Evolutionary conservation across 768 basidiomycete species (phyloP), one percentile per base, ranked within the genome.

Genomic region (Xerocomus potaroensis): DNA sequence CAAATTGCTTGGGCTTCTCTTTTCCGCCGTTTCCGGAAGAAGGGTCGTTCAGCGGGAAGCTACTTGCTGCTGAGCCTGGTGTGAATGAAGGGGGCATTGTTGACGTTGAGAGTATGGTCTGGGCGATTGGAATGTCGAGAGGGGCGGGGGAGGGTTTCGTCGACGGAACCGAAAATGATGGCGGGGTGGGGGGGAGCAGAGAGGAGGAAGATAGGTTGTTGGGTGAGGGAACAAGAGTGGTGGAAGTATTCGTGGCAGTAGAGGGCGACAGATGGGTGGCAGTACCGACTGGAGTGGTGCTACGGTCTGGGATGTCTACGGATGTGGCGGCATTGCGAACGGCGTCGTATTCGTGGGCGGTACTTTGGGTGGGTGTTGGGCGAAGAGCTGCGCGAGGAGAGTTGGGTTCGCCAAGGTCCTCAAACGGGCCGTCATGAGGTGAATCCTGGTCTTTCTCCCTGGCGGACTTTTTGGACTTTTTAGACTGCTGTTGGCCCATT

Each of bases 401-500:
- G 7, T 64, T 62, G 15, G 55, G 23, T 37, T 69, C 64, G 47
- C 52, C 62, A 42, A 53, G 39, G 50, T 76, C 75, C 51, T 79
- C 75, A 30, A 64, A 56, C 26, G 67, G 59, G 19, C 69, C 53
- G 54, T 78, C 77, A 39, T 70, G 66, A 24, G 68, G 54, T 33
- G 67, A 52, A 35, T 83, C 78, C 62, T 72, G 78, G 56, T 81
- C 83, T 68, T 80, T 81, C 66, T 88, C 87, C 69, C 81, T 87
- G 48, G 70, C 67, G 43, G 70, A 67, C 70, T 84, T 87, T 76
- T 79, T 85, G 57, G 78, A 69, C 77, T 84, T 88, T 76, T 85
- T 89, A 55, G 87, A 90, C 61, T 82, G 79, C 71, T 86, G 84
- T 66, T 89, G 87, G 71, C 88, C 87, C 85, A 89, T 88, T 59